Evolutionary conservation across 2,329 filamentous ascomycete genomes (phyloP).

Genomic region (Penicillium sp.): DNA sequence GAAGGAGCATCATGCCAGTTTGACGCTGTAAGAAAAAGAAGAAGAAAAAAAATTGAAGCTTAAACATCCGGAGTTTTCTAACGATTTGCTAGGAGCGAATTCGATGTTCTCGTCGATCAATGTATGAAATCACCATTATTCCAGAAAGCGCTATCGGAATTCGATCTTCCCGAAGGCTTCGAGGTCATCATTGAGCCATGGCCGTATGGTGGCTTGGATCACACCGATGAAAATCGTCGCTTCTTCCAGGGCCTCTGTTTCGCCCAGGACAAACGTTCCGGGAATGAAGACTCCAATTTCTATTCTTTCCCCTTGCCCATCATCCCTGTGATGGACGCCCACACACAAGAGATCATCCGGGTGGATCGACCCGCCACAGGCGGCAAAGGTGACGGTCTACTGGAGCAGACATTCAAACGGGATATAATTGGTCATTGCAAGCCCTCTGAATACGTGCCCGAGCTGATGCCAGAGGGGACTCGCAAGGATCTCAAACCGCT

Average conservation of each 20-base stretch:
- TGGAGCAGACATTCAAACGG: slow-evolving; percentile 39
- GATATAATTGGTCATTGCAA: slow-evolving; percentile 53
- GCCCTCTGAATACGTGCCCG: slow-evolving; percentile 50
- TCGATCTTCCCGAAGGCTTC: slow-evolving; percentile 54
- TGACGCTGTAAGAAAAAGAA: slow-evolving; percentile 41
- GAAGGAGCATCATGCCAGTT: slow-evolving; percentile 47
- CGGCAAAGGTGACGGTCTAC: slow-evolving; percentile 49
- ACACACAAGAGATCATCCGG: slow-evolving; percentile 54
- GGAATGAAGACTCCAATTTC: slow-evolving; percentile 58
- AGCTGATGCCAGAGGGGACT: slow-evolving; percentile 44
- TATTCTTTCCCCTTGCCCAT: slow-evolving; percentile 57
- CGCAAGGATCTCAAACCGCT: slow-evolving; percentile 64
- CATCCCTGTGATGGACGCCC: slow-evolving; percentile 56
- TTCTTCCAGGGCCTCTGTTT: slow-evolving; percentile 56
- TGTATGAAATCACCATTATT: slow-evolving; percentile 54
- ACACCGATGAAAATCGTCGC: slow-evolving; percentile 45
- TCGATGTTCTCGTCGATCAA: slow-evolving; percentile 46
- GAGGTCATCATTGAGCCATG: slow-evolving; percentile 56
- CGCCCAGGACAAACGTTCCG: slow-evolving; percentile 38
- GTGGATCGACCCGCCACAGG: slow-evolving; percentile 57
- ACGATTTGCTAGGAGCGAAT: slow-evolving; percentile 39
- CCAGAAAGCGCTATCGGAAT: slow-evolving; percentile 49
- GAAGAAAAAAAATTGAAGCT: neutral
- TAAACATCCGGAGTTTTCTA: neutral
- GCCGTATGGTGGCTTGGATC: slow-evolving; percentile 55